Conservation (phyloP, 2,329 filamentous ascomycete species). For the Colletotrichum brevisporum region DNA sequence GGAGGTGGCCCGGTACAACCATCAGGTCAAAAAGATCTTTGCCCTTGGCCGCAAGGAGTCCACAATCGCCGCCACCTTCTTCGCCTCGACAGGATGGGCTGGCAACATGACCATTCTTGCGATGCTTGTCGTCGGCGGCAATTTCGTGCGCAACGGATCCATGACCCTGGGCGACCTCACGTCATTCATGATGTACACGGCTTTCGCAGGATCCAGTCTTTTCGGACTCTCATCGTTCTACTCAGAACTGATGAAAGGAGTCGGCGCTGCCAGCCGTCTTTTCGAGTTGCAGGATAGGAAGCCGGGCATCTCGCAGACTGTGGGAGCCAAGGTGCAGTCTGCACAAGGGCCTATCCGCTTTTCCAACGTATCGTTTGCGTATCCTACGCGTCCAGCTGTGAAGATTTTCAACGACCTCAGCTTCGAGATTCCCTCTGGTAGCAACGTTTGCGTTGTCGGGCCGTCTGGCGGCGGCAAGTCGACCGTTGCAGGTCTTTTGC, state of each 20-base stretch:
- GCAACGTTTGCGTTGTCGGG: conserved; percentile 95
- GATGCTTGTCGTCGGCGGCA: conserved; percentile 90
- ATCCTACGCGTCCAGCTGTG: conserved; percentile 93
- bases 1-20: conserved; percentile 92
- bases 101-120: conserved; percentile 97
- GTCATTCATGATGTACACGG: conserved; percentile 98
- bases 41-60: conserved; percentile 89
- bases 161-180: conserved; percentile 94
- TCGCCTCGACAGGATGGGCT: conserved; percentile 86
- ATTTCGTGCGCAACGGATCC: conserved; percentile 86
- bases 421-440: conserved; percentile 93
- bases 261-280: conserved; percentile 93
- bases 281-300: conserved; percentile 96
- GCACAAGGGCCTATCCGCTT: conserved; percentile 93
- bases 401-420: conserved; percentile 89
- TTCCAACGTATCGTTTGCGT: conserved; percentile 87
- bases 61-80: conserved; percentile 91
- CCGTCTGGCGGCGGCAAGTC: conserved; percentile 97
- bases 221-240: conserved; percentile 97
- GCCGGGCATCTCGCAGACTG: conserved; percentile 88
- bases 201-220: conserved; percentile 86
- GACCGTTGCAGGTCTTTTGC: conserved; percentile 90
- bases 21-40: conserved; percentile 93
- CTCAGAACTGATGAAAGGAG: conserved; percentile 98
- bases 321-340: conserved; percentile 82